phyloP scores from a whole-genome alignment of 148 eudicot genomes.

The Polygonum aviculare region DNA sequence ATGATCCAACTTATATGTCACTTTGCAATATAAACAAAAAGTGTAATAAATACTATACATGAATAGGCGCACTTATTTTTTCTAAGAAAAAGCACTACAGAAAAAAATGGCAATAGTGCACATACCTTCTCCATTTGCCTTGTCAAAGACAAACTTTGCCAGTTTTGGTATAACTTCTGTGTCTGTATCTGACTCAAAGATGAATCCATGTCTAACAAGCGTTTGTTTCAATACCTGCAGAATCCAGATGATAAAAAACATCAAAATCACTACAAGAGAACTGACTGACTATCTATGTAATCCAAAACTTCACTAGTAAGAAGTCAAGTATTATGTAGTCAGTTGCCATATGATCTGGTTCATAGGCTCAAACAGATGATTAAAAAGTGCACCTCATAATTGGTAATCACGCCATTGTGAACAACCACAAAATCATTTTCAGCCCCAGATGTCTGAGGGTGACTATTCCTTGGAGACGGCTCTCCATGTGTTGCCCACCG shows the following conservation, averaged over 20 bases:
- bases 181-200: conserved; percentile 93
- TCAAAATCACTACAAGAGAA: not conserved
- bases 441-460: conserved; percentile 87
- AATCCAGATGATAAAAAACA: conserved; percentile 1
- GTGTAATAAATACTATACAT: not conserved
- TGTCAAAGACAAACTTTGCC: conserved; percentile 93
- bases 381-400: conserved; percentile 54
- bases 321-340: not conserved
- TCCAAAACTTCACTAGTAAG: not conserved
- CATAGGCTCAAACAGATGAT: not conserved
- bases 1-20: not conserved
- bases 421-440: conserved; percentile 87
- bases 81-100: not conserved
- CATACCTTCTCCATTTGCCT: conserved; percentile 79
- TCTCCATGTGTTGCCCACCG: conserved; percentile 99
- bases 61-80: not conserved
- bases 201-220: conserved; percentile 77
- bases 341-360: not conserved
- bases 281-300: not conserved
- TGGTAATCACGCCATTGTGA: conserved; percentile 92
- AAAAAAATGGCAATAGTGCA: not conserved
- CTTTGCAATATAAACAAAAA: not conserved
- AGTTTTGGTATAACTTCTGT: conserved; percentile 99
- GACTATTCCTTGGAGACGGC: conserved; percentile 93
- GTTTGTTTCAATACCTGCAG: conserved; percentile 85